Base-by-base conservation (phyloP, 345 rosid genomes). In the Salix exigua region DNA sequence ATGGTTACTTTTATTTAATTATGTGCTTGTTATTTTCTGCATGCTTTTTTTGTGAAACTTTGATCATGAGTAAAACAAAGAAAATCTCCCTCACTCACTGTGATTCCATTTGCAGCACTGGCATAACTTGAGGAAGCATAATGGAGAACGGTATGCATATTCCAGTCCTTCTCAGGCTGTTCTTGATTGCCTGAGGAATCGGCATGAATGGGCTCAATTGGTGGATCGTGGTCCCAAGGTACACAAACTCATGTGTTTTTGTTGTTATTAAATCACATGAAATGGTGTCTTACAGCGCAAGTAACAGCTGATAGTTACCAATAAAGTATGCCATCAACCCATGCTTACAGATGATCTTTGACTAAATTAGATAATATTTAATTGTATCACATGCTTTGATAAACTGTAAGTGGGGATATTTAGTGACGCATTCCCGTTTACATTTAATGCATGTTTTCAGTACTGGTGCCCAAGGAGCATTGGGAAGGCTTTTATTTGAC, bases 221-320 rank as follows among this genome's bases (percentile, higher is more conserved):
- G 97, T 96, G 78, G 98, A 96, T 85, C 98, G 98, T 78, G 99
- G 97, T 77, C 99, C 99, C 77, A 96, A 96, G 97, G 99, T 96
- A 78, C 60, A 75, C 26, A 38, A 14, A 2, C 26, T 68, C 26
- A 58, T 48, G n/a, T 6, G 46, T 30, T 23, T 12, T 4, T 8
- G 0, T 40, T 9, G 44, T 10, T 40, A 9, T 9, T 40, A 40
- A 40, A 40, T 40, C 44, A 40, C 44, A 40, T 40, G 44, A 21
- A 13, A 30, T 28, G 23, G 18, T 28, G 18, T 42, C 66, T 40
- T 16, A 6, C 21, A 28, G 26, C 4, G 65, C 19, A 21, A 6
- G 44, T 23, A 26, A 35, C 13, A 16, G 53, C 30, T 63, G 71
- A 62, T 62, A 70, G 6, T 63, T 70, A 28, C 63, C 58, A 25